Conservation (phyloP, 1,139 yeast genomes). For the Blastobotrys ciferrii region DNA sequence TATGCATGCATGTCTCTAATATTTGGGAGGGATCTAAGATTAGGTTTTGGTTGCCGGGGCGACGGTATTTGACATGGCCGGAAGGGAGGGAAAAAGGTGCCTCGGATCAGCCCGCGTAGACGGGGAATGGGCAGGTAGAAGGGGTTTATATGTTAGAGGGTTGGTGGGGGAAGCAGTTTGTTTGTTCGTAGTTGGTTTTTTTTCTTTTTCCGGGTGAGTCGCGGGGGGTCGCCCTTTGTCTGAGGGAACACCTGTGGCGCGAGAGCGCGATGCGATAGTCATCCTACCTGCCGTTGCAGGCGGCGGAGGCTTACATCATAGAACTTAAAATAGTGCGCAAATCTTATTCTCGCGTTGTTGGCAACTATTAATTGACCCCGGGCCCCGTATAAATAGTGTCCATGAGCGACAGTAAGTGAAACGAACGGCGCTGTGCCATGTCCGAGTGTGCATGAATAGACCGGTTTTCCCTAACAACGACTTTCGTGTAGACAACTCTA, state of each 20-base stretch:
- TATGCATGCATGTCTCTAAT: not conserved
- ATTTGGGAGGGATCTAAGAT: too few species aligned
- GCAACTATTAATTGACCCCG: not conserved
- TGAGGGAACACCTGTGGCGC: too few species aligned
- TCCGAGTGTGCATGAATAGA: not conserved
- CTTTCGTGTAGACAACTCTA: conserved; percentile 5
- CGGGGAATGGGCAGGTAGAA: too few species aligned
- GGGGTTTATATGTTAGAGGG: too few species aligned
- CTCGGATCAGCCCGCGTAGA: too few species aligned
- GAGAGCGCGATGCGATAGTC: not conserved
- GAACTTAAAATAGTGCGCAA: conserved; percentile 8
- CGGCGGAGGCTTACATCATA: conserved; percentile 1
- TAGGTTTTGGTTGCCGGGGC: too few species aligned
- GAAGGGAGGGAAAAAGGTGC: too few species aligned
- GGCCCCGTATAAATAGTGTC: conserved; percentile 3
- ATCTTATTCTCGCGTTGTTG: not conserved
- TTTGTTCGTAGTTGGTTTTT: too few species aligned
- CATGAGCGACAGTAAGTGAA: not conserved
- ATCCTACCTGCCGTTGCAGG: not conserved
- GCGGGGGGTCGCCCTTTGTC: too few species aligned
- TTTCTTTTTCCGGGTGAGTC: too few species aligned
- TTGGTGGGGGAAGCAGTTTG: too few species aligned
- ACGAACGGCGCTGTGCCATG: not conserved
- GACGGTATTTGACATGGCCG: too few species aligned
- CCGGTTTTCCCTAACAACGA: conserved; percentile 5